Percentiles rank a stretch among this genome's conserved stretches.
Evolutionary conservation across 768 basidiomycete genomes (phyloP).

Genomic region (Lactarius hengduanensis): DNA sequence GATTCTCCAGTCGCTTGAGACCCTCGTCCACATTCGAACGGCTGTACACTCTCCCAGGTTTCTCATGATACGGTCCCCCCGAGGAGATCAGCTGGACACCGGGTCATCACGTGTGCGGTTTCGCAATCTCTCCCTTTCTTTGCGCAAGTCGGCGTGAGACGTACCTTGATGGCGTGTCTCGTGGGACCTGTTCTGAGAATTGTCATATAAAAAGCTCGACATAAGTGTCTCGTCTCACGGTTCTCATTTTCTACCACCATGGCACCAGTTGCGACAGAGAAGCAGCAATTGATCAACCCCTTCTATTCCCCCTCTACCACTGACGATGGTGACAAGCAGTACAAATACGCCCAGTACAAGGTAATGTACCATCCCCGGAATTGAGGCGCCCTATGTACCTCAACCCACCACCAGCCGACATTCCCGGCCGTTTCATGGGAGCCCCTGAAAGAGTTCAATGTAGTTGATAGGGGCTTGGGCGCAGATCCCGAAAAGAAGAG

Average conservation of each 20-base stretch:
- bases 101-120: slow-evolving; percentile 33
- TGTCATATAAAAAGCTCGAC: background rate
- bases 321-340: slow-evolving; percentile 50
- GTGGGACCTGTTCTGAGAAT: background rate
- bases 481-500: slow-evolving; percentile 70
- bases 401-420: slow-evolving; percentile 46
- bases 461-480: slow-evolving; percentile 62
- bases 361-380: slow-evolving; percentile 35
- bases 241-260: slow-evolving; percentile 12
- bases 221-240: background rate
- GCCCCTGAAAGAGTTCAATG: slow-evolving; percentile 55
- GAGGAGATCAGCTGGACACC: background rate
- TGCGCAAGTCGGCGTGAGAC: slow-evolving; percentile 28
- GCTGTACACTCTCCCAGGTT: background rate
- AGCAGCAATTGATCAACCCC: slow-evolving; percentile 46
- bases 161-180: slow-evolving; percentile 2
- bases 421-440: slow-evolving; percentile 66
- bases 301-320: slow-evolving; percentile 64
- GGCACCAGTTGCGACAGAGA: slow-evolving; percentile 12
- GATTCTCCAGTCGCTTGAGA: too few relatives aligned
- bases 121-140: slow-evolving; percentile 33
- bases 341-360: slow-evolving; percentile 59
- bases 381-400: background rate
- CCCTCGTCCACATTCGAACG: too few relatives aligned
- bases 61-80: background rate